phyloP scores from a whole-genome alignment of 2,329 filamentous ascomycete genomes.

The Byssoonygena ceratinophila region DNA sequence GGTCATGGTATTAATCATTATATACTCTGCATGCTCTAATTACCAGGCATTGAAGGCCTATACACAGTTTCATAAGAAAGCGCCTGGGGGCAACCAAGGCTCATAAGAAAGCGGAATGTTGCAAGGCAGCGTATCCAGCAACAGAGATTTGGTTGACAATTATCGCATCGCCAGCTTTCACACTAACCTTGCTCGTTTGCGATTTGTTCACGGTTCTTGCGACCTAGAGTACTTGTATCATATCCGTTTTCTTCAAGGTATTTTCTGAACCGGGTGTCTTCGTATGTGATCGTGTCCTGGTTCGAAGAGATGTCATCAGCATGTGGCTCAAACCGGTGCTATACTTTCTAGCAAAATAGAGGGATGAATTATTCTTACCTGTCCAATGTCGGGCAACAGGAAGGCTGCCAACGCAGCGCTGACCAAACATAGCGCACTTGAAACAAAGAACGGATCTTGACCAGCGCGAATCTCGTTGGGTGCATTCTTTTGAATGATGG shows the following conservation, averaged over 20 bases:
- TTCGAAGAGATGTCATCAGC: not conserved
- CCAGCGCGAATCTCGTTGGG: conserved; percentile 49
- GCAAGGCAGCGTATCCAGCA: too few species aligned
- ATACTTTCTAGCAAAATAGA: too few species aligned
- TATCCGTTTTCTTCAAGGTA: conserved; percentile 67
- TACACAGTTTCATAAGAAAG: too few species aligned
- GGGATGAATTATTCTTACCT: conserved; percentile 25
- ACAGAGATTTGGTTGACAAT: too few species aligned
- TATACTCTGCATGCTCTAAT: too few species aligned
- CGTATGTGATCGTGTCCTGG: conserved; percentile 67
- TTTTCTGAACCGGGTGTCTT: conserved; percentile 64
- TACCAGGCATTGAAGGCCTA: too few species aligned
- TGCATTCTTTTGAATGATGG: conserved; percentile 52
- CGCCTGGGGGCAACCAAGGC: too few species aligned
- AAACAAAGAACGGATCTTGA: conserved; percentile 87
- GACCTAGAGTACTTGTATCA: conserved; percentile 54
- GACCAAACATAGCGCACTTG: conserved; percentile 63
- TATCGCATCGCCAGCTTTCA: too few species aligned
- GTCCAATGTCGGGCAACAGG: conserved; percentile 62
- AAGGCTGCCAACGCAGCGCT: conserved; percentile 57
- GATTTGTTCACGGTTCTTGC: conserved; percentile 13
- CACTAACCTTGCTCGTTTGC: not conserved
- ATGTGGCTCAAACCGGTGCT: too few species aligned
- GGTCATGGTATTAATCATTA: too few species aligned
- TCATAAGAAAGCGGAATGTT: too few species aligned